Base-by-base conservation (phyloP, 1,284 basidiomycete genomes). In the Athelia psychrophila region DNA sequence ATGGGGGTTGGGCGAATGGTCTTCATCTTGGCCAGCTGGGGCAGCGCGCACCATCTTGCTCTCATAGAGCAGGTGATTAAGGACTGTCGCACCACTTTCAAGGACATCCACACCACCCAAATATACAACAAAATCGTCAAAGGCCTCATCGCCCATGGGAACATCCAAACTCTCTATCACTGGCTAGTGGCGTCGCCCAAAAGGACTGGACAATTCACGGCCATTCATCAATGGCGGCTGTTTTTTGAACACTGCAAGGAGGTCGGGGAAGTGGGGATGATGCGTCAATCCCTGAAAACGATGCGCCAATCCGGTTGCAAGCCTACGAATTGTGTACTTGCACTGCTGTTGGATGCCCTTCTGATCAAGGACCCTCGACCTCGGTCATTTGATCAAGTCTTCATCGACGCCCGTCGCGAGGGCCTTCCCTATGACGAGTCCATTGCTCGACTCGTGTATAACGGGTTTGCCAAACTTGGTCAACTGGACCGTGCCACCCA, bases 151-250 rank as follows among this genome's bases (percentile, higher is more conserved):
- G 65, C 71, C 45, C 66, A 69, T 48, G 72, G 72, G 2, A 74
- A 78, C 47, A 44, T 65, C 3, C 67, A 69, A 47, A 70, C 73
- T n/a, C 68, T 77, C 33, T 59, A 72, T 30, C 64, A 69, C 22
- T 84, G 84, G 78, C 63, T 88, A 2, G 60, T 59, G 42, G 67
- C 65, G 20, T 79, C 84, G 71, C 71, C 75, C 13, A 64, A 66
- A 38, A 76, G 76, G 46, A 71, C 81, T 2, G 77, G 75, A 10
- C 59, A 72, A 33, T 56, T 74, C 36, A 62, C 56, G 6, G 73
- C 75, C n/a, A 64, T 74, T 24, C 68, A 76, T n/a, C 80, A 83
- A 53, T 83, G 80, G 69, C 76, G 82, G 55, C 54, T 72, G 6
- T 73, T 84, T 52, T 64, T 86, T 22, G 67, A 75, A 32, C 64